phyloP scores from a whole-genome alignment of 2,329 filamentous ascomycete species.

The Cladosporium halotolerans region DNA sequence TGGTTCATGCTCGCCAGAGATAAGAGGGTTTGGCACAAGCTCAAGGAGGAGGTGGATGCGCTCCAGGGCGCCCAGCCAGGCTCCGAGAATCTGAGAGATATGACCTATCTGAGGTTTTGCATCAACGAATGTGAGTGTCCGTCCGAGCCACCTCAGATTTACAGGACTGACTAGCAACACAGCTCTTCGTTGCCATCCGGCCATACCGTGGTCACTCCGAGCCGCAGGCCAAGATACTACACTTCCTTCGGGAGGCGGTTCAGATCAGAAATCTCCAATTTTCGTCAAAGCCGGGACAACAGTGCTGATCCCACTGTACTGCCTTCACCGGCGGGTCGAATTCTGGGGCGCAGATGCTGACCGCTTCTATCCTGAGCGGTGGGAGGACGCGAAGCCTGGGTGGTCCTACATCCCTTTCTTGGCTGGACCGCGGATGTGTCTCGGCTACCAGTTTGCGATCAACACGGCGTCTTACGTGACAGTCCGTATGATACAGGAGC shows the following conservation, averaged over 20 bases:
- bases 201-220: not conserved
- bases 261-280: slow-evolving; percentile 36
- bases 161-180: not conserved
- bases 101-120: slow-evolving; percentile 44
- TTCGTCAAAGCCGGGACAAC: slow-evolving; percentile 35
- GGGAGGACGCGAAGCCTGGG: slow-evolving; percentile 24
- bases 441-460: slow-evolving; percentile 15
- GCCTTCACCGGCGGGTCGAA: slow-evolving; percentile 44
- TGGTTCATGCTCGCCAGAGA: slow-evolving; percentile 27
- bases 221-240: slow-evolving; percentile 33
- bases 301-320: slow-evolving; percentile 38
- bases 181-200: slow-evolving; percentile 3
- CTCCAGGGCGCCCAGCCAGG: slow-evolving; percentile 36
- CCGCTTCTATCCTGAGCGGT: slow-evolving; percentile 43
- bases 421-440: slow-evolving; percentile 14
- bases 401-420: slow-evolving; percentile 15
- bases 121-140: slow-evolving; percentile 51
- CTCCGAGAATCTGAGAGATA: slow-evolving; percentile 17
- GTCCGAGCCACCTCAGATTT: not conserved
- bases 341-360: slow-evolving; percentile 43
- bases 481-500: slow-evolving; percentile 9
- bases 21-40: slow-evolving; percentile 18
- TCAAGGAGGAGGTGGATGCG: slow-evolving; percentile 19
- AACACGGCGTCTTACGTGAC: slow-evolving; percentile 13
- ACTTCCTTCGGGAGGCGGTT: slow-evolving; percentile 39